Conservation (phyloP, 352 stramenopile species). For the Pythium myriotylum region DNA sequence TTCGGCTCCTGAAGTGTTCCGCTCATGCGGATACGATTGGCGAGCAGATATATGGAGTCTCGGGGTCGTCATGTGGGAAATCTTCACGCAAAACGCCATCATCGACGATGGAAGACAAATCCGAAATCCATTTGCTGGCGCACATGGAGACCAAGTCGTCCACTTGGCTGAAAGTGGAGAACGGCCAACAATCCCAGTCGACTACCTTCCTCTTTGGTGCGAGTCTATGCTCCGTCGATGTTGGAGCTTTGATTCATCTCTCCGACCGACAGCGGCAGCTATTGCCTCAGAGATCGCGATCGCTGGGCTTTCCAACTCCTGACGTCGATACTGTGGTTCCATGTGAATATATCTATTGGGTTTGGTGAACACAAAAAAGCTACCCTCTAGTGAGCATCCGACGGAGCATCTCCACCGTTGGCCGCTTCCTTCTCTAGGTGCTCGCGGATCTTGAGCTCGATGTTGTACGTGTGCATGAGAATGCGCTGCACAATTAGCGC, state of each 20-base stretch:
- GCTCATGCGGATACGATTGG: constrained; percentile 20
- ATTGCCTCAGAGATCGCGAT: constrained; percentile 2
- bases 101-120: neutral
- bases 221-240: constrained; percentile 8
- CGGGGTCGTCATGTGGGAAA: constrained; percentile 28
- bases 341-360: constrained; percentile 23
- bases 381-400: constrained; percentile 11
- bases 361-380: neutral
- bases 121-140: constrained; percentile 17
- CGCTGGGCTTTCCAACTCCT: neutral
- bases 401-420: constrained; percentile 4
- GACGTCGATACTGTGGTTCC: neutral
- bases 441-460: constrained; percentile 64
- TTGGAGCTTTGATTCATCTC: constrained; percentile 15
- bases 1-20: constrained; percentile 30
- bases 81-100: neutral
- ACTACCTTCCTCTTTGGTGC: neutral
- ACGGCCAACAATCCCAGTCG: constrained; percentile 5
- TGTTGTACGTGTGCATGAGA: constrained; percentile 66
- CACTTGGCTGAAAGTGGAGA: constrained; percentile 10
- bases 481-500: constrained; percentile 75
- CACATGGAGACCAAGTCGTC: constrained; percentile 21
- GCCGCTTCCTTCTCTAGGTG: constrained; percentile 33
- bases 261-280: constrained; percentile 12
- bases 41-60: constrained; percentile 28